Percentiles rank a stretch among this genome's conserved stretches.
These are phyloP conservation scores for Canavalia gladiata DNA, from an alignment of 306 rosid species.

Conservation along the genomic window DNA sequence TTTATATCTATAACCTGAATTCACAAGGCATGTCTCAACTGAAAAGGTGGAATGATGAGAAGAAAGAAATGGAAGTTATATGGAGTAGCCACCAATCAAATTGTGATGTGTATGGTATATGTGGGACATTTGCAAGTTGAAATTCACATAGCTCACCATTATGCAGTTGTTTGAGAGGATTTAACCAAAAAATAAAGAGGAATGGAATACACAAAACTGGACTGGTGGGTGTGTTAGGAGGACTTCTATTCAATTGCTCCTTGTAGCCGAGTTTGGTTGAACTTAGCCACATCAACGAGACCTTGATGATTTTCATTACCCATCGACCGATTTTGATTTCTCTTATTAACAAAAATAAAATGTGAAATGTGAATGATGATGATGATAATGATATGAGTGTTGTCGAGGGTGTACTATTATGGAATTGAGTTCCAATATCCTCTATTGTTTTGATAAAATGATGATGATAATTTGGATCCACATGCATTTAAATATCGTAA, in stretches of 20 bases:
- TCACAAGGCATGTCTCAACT: not conserved
- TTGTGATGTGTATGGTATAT: slow-evolving; percentile 22
- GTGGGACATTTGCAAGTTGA: slow-evolving; percentile 39
- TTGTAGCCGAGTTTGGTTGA: no score
- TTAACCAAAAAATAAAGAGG: slow-evolving; percentile 42
- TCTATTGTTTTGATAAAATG: no score
- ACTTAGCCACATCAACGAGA: no score
- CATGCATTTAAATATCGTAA: no score
- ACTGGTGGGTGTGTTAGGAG: slow-evolving; percentile 41
- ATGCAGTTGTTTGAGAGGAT: slow-evolving; percentile 62
- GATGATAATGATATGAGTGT: no score
- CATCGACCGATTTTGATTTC: no score
- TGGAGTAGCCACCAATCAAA: not conserved
- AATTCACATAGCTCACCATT: not conserved
- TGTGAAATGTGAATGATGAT: no score
- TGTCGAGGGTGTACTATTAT: no score
- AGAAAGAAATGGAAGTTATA: not conserved
- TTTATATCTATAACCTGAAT: not conserved
- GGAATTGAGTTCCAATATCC: no score
- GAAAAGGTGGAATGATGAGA: slow-evolving; percentile 1
- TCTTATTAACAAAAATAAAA: no score
- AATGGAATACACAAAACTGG: slow-evolving; percentile 51
- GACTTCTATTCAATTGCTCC: slow-evolving; percentile 35
- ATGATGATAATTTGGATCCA: no score
- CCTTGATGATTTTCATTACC: no score